phyloP scores from a whole-genome alignment of 441 rosid genomes.

The Croton laevigatus region DNA sequence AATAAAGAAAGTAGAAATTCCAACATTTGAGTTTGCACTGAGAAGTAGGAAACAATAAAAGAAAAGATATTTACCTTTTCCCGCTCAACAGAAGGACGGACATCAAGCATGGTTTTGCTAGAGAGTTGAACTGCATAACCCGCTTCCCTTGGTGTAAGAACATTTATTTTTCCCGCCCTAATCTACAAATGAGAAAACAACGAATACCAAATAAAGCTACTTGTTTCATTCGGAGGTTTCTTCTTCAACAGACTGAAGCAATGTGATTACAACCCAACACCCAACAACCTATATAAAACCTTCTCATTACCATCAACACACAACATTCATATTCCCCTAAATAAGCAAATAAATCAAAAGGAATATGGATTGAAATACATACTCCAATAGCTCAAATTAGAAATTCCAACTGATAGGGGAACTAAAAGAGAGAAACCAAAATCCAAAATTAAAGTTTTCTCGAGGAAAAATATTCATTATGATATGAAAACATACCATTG shows the following conservation, averaged over 20 bases:
- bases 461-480: not conserved
- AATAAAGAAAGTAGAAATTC: not conserved
- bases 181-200: conserved; percentile 39
- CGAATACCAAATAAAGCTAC: not conserved
- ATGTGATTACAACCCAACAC: not conserved
- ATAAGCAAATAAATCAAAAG: not conserved
- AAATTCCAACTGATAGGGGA: not conserved
- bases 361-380: not conserved
- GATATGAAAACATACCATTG: conserved; percentile 47
- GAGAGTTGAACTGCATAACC: conserved; percentile 94
- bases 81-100: conserved; percentile 72
- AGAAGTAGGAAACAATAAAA: not conserved
- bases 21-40: conserved; percentile 6
- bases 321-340: not conserved
- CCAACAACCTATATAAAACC: not conserved
- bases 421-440: too few relatives aligned
- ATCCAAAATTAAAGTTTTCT: not conserved
- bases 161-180: conserved; percentile 80
- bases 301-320: not conserved
- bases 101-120: conserved; percentile 75
- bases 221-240: not conserved
- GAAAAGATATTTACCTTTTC: conserved; percentile 43
- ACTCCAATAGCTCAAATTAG: not conserved
- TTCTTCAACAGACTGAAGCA: not conserved
- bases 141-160: conserved; percentile 81